Evolutionary conservation across 345 rosid species (phyloP).

Genomic region (Schrenkiella parvula): DNA sequence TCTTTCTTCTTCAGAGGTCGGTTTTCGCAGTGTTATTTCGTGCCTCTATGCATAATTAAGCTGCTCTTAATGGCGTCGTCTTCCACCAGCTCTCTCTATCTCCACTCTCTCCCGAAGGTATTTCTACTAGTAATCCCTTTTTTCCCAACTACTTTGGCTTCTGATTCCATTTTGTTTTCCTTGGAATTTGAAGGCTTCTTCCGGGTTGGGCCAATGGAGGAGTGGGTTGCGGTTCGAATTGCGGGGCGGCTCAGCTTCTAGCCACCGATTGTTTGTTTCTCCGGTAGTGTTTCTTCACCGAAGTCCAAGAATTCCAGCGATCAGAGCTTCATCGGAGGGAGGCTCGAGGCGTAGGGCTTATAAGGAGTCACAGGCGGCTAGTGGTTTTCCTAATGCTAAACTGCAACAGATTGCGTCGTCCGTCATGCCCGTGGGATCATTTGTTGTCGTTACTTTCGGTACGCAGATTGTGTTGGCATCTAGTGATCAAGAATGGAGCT

Average conservation of each 20-base stretch:
- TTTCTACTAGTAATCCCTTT: neutral
- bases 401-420: constrained; percentile 59
- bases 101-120: constrained; percentile 53
- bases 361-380: constrained; percentile 58
- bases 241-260: constrained; percentile 13
- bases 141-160: neutral
- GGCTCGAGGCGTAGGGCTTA: constrained; percentile 55
- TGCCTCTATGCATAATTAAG: constrained; percentile 37
- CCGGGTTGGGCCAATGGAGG: constrained; percentile 19
- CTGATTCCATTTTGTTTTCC: neutral
- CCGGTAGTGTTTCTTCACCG: constrained; percentile 29
- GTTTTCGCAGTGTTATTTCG: constrained; percentile 5
- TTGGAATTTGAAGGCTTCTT: constrained; percentile 33
- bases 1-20: neutral
- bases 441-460: constrained; percentile 67
- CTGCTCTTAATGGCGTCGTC: constrained; percentile 47
- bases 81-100: constrained; percentile 41
- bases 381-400: constrained; percentile 39
- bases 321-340: constrained; percentile 43
- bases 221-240: constrained; percentile 25
- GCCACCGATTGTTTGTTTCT: constrained; percentile 19
- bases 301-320: constrained; percentile 43
- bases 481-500: neutral
- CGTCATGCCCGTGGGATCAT: constrained; percentile 54
- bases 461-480: constrained; percentile 27